Conservation (phyloP, 2,329 filamentous ascomycete genomes). For the Escovopsis sp. region DNA sequence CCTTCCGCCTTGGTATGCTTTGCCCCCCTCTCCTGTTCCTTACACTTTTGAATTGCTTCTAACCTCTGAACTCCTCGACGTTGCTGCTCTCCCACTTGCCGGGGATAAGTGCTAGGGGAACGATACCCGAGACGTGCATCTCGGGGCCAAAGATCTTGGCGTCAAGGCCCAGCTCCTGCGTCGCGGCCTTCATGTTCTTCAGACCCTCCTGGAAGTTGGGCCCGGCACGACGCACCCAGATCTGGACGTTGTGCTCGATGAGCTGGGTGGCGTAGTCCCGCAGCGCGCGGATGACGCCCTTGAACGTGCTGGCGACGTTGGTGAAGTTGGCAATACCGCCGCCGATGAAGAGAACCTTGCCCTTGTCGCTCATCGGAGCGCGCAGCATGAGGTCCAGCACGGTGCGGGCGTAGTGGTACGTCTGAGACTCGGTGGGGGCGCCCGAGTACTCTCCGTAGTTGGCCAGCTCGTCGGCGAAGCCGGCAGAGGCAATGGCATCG, state of each 20-base stretch:
- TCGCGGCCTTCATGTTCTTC: slow-evolving; percentile 98
- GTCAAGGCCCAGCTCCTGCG: slow-evolving; percentile 74
- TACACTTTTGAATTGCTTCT: slow-evolving; percentile 12
- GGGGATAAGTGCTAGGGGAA: slow-evolving; percentile 70
- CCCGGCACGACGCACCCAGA: slow-evolving; percentile 78
- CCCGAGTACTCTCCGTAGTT: slow-evolving; percentile 99
- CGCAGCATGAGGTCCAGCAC: slow-evolving; percentile 96
- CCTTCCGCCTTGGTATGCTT: slow-evolving; percentile 9
- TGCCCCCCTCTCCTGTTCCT: slow-evolving; percentile 1
- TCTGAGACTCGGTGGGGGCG: slow-evolving; percentile 96
- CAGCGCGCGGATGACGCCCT: slow-evolving; percentile 95
- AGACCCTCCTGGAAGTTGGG: slow-evolving; percentile 99
- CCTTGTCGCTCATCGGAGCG: slow-evolving; percentile 67
- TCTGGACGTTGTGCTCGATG: slow-evolving; percentile 92
- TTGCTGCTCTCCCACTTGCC: slow-evolving; percentile 49
- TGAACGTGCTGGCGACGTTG: slow-evolving; percentile 98
- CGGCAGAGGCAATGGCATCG: slow-evolving; percentile 91
- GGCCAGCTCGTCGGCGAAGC: slow-evolving; percentile 89
- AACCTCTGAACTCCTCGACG: slow-evolving; percentile 45
- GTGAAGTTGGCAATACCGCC: slow-evolving; percentile 99
- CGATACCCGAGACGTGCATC: slow-evolving; percentile 97
- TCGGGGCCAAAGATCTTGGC: slow-evolving; percentile 54
- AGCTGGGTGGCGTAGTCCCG: slow-evolving; percentile 76
- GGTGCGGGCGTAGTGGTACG: slow-evolving; percentile 96
- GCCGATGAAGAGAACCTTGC: slow-evolving; percentile 98